Evolutionary conservation across 2,329 filamentous ascomycete species (phyloP).

Genomic region (Alternaria panax): DNA sequence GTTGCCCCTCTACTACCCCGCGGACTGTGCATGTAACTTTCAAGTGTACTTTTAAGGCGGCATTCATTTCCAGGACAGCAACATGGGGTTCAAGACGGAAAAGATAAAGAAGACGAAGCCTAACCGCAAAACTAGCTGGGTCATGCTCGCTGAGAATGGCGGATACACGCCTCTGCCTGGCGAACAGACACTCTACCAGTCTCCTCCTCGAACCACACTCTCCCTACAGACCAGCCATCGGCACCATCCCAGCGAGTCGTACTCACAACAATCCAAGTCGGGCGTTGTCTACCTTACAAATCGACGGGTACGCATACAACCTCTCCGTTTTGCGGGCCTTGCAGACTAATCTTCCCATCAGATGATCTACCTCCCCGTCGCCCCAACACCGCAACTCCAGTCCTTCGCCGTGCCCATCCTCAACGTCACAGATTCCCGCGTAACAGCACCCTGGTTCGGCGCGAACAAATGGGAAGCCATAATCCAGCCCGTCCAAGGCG

Average conservation of each 20-base stretch:
- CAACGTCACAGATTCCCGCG: constrained; percentile 84
- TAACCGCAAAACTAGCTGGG: constrained; percentile 70
- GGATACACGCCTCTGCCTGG: constrained; percentile 85
- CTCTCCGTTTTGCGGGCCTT: neutral
- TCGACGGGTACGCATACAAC: constrained; percentile 68
- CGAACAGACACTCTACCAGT: constrained; percentile 82
- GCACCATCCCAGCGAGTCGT: constrained; percentile 67
- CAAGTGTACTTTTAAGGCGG: neutral
- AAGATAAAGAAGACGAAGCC: constrained; percentile 39
- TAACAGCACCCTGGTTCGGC: constrained; percentile 89
- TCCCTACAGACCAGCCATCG: constrained; percentile 75
- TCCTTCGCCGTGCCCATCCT: constrained; percentile 91
- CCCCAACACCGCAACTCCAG: constrained; percentile 72
- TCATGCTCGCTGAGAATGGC: constrained; percentile 79
- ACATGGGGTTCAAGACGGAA: constrained; percentile 13
- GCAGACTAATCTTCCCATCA: constrained; percentile 49
- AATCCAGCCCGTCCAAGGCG: constrained; percentile 81
- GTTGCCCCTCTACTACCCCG: constrained; percentile 12
- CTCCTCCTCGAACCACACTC: constrained; percentile 79
- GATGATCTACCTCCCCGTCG: constrained; percentile 86
- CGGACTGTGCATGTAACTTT: constrained; percentile 13
- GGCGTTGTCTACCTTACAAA: constrained; percentile 85
- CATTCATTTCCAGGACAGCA: neutral
- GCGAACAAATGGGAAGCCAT: constrained; percentile 87
- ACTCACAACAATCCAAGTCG: constrained; percentile 75